Conservation (phyloP, 2,329 filamentous ascomycete genomes). For the Botryotinia narcissicola region DNA sequence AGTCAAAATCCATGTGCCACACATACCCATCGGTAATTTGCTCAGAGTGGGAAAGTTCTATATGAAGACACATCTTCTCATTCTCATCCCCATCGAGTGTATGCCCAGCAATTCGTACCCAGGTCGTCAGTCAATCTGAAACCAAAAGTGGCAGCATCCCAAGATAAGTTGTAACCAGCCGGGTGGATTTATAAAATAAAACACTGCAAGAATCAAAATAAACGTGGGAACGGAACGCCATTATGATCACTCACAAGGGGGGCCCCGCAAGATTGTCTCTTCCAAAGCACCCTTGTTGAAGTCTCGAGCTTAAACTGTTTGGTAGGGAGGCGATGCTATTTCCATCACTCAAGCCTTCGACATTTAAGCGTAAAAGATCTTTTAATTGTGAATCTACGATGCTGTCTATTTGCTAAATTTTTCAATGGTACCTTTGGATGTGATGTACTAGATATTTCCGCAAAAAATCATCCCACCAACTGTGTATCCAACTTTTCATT, state of each 20-base stretch:
- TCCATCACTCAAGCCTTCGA: neutral
- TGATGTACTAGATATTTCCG: neutral
- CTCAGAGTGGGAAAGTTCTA: neutral
- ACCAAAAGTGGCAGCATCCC: neutral
- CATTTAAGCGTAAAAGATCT: neutral
- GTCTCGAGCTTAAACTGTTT: conserved; percentile 5
- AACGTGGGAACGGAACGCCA: conserved; percentile 2
- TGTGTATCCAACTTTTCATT: no score
- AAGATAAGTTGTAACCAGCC: neutral
- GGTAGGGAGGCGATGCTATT: neutral
- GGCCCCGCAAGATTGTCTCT: conserved; percentile 4
- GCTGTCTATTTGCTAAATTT: neutral
- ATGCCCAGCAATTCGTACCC: neutral
- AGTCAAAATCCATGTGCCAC: neutral
- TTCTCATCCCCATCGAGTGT: neutral
- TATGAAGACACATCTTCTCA: neutral
- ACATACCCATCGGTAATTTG: neutral
- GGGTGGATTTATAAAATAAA: neutral
- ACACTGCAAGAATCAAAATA: neutral
- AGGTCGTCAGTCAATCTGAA: neutral
- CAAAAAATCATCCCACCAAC: neutral
- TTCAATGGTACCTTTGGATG: no score
- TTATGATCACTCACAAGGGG: conserved; percentile 12
- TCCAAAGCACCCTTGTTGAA: neutral
- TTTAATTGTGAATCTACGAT: neutral